Base-by-base conservation (phyloP, 2,329 filamentous ascomycete species). In the Fusarium temperatum region DNA sequence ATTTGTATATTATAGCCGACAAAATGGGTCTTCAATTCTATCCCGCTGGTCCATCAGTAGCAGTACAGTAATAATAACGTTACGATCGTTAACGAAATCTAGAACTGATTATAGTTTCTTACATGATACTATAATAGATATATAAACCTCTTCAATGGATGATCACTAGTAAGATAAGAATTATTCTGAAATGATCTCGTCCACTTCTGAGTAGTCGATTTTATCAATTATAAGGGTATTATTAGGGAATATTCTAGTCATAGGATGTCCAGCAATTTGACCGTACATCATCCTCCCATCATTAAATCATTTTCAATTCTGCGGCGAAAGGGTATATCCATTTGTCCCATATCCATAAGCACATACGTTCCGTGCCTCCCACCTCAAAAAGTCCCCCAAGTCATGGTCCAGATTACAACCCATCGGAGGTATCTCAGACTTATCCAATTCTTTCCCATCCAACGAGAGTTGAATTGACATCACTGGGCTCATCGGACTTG, bases 291-390 rank as follows among this genome's bases (percentile, higher is more conserved):
- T 68, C 42, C 47, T 41, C 39, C n/a, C 24, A n/a, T 28, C 41
- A 45, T 47, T 41, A 39, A 14, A 42, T 32, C 17, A 4, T 42
- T 12, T 42, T 17, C 10, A 2, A 12, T 6, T 22, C 36, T 51
- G 41, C 15, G 57, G 57, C 15, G 48, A 56, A 45, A 68, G 12
- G 13, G 22, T 17, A 47, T 36, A 64, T 14, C 57, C 57, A 24
- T 63, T 65, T 11, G 51, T 70, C 3, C 67, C 51, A 53, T 65
- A 70, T 22, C 66, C 66, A 50, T 70, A 70, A 2, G 39, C 66
- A 47, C 66, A 71, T 32, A 71, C 68, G 22, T 71, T 26, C 15
- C 38, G 39, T 24, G 60, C 67, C 26, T 70, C 68, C 68, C 68
- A 70, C 10, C 44, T 60, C 4, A 70, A 42, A 45, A 60, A 70